Evolutionary conservation across 2,329 filamentous ascomycete species (phyloP).

Genomic region (Neurospora crassa): DNA sequence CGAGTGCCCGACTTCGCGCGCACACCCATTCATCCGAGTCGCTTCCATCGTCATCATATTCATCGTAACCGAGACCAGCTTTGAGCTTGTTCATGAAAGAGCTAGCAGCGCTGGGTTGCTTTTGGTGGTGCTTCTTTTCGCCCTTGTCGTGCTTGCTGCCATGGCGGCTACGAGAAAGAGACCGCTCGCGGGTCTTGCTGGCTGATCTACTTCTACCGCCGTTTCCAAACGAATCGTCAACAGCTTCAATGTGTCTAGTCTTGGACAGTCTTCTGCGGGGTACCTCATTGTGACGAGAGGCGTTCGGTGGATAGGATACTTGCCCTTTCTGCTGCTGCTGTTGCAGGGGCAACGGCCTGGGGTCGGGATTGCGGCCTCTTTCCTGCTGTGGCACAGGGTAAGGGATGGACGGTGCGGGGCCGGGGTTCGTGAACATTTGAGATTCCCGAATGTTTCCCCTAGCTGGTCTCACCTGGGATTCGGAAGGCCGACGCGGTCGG

Average conservation of each 20-base stretch:
- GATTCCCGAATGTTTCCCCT: neutral
- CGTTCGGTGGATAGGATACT: neutral
- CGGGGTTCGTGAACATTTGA: neutral
- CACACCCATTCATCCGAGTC: neutral
- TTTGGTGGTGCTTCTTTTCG: neutral
- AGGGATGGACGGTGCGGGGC: neutral
- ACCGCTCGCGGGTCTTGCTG: neutral
- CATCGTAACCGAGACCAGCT: neutral
- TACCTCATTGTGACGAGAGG: neutral
- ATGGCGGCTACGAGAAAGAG: neutral
- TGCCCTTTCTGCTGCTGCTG: neutral
- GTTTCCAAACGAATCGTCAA: neutral
- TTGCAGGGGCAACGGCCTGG: neutral
- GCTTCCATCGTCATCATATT: neutral
- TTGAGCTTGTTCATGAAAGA: neutral
- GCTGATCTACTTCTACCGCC: neutral
- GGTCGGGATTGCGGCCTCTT: neutral
- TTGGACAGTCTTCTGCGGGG: neutral
- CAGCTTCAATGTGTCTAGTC: neutral
- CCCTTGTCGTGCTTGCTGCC: neutral
- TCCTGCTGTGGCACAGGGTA: neutral
- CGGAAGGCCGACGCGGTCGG: neutral
- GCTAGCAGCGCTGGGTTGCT: neutral
- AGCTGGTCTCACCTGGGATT: neutral
- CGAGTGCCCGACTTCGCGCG: fast-evolving